Conservation (phyloP, 1,139 yeast species). For the Candida albicans region DNA sequence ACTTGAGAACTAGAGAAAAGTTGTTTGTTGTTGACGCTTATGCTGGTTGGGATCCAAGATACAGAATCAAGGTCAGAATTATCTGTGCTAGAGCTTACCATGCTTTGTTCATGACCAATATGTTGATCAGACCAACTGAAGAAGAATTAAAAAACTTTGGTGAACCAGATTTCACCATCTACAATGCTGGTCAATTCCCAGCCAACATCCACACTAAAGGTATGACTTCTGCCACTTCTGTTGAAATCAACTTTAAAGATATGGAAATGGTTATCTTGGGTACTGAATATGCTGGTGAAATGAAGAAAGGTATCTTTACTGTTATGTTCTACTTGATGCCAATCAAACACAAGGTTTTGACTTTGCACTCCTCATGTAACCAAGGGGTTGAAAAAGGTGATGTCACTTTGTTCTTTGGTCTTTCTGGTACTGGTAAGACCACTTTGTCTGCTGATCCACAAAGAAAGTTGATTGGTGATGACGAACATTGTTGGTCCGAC, state of each 20-base stretch:
- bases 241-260: slow-evolving; percentile 93
- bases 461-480: slow-evolving; percentile 95
- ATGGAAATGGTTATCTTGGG: slow-evolving; percentile 99
- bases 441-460: slow-evolving; percentile 95
- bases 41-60: slow-evolving; percentile 99
- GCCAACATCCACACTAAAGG: slow-evolving; percentile 96
- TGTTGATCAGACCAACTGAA: slow-evolving; percentile 92
- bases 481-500: slow-evolving; percentile 99
- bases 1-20: slow-evolving; percentile 92
- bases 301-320: slow-evolving; percentile 99
- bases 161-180: slow-evolving; percentile 97
- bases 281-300: slow-evolving; percentile 98
- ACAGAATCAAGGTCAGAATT: slow-evolving; percentile 94
- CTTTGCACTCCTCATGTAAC: slow-evolving; percentile 94
- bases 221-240: slow-evolving; percentile 95
- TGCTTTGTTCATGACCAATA: slow-evolving; percentile 96
- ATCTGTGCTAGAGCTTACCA: slow-evolving; percentile 99
- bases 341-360: slow-evolving; percentile 83
- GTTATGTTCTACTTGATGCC: slow-evolving; percentile 99
- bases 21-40: slow-evolving; percentile 94
- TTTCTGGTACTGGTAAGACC: slow-evolving; percentile 98
- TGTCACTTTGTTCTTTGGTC: slow-evolving; percentile 93
- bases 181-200: slow-evolving; percentile 99
- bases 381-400: slow-evolving; percentile 77
- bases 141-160: slow-evolving; percentile 90